Percentiles rank a stretch among this genome's conserved stretches.
These are phyloP conservation scores for Phyllosticta citriasiana DNA, from an alignment of 2,329 filamentous ascomycete genomes.

Conservation along the genomic window DNA sequence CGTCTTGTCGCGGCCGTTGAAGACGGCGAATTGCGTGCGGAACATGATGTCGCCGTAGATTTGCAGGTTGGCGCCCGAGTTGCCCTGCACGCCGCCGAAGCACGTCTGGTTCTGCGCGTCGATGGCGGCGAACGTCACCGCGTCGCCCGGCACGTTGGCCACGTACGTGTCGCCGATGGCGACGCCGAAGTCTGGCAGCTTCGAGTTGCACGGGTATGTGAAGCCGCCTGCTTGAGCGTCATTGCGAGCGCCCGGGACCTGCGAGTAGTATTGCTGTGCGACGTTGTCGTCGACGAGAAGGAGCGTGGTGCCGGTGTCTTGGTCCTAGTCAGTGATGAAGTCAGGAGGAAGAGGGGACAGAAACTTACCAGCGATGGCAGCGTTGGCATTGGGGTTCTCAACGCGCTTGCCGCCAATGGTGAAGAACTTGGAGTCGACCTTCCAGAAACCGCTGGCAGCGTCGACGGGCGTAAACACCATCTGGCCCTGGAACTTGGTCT, in stretches of 20 bases:
- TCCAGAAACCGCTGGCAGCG: conserved; percentile 57
- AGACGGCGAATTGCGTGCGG: conserved; percentile 51
- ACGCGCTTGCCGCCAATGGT: conserved; percentile 46
- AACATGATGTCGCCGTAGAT: conserved; percentile 56
- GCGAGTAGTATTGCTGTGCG: conserved; percentile 36
- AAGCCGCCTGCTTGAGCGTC: conserved; percentile 31
- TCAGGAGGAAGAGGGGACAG: not conserved
- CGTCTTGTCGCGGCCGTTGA: conserved; percentile 43
- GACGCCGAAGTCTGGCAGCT: conserved; percentile 38
- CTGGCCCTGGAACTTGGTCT: conserved; percentile 49
- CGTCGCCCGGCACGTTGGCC: conserved; percentile 44
- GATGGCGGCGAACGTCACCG: conserved; percentile 29
- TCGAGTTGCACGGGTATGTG: conserved; percentile 33
- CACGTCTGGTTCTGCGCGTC: conserved; percentile 42
- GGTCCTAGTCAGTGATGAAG: not conserved
- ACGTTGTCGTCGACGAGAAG: conserved; percentile 48
- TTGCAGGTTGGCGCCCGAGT: conserved; percentile 42
- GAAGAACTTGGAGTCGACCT: conserved; percentile 50
- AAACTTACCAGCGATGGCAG: conserved; percentile 30
- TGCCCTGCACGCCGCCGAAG: conserved; percentile 59
- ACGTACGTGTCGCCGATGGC: conserved; percentile 48
- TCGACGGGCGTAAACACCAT: conserved; percentile 55
- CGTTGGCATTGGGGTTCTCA: conserved; percentile 39
- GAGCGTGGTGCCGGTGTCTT: conserved; percentile 51
- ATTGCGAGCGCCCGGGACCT: conserved; percentile 30